Conservation (phyloP, 2,329 filamentous ascomycete genomes). For the Conoideocrella luteorostrata region DNA sequence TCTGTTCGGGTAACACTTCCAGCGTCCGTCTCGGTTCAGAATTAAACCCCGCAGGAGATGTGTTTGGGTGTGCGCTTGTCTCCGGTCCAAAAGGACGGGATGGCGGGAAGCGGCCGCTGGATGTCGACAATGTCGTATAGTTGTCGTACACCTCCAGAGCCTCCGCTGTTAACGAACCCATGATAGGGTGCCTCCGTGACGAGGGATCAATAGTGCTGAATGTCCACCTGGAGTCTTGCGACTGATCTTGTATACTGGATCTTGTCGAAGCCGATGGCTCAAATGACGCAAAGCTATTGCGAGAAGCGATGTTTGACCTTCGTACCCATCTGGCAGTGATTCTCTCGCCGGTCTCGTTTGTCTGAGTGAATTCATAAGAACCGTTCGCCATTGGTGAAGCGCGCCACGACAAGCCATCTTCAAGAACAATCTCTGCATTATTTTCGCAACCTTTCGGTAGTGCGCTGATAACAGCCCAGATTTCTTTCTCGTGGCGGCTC, state of each 20-base stretch:
- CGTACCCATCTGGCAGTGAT: slow-evolving; percentile 66
- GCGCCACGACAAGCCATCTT: slow-evolving; percentile 54
- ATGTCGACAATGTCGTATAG: slow-evolving; percentile 52
- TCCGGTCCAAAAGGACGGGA: slow-evolving; percentile 28
- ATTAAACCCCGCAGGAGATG: slow-evolving; percentile 13
- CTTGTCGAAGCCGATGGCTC: slow-evolving; percentile 14
- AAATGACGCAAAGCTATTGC: slow-evolving; percentile 12
- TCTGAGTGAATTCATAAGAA: slow-evolving; percentile 60
- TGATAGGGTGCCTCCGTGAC: slow-evolving; percentile 64
- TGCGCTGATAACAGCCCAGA: slow-evolving; percentile 65
- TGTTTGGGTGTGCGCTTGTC: slow-evolving; percentile 13
- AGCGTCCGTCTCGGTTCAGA: slow-evolving; percentile 23
- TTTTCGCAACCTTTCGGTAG: slow-evolving; percentile 42
- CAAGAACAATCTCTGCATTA: slow-evolving; percentile 59
- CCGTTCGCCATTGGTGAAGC: slow-evolving; percentile 46
- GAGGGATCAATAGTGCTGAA: slow-evolving; percentile 71
- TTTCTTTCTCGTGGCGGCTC: slow-evolving; percentile 39
- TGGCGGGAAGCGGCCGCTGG: slow-evolving; percentile 42
- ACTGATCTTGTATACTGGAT: slow-evolving; percentile 18
- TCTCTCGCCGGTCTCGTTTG: slow-evolving; percentile 50
- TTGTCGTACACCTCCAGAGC: slow-evolving; percentile 63
- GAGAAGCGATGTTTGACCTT: slow-evolving; percentile 22
- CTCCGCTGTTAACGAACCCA: slow-evolving; percentile 59
- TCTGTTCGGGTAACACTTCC: slow-evolving; percentile 25
- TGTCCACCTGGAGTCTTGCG: slow-evolving; percentile 54